A percentile compares a stretch with the other conserved stretches of the same genome.
phyloP scores from a whole-genome alignment of 352 stramenopile genomes.

The Peronospora farinosa region DNA sequence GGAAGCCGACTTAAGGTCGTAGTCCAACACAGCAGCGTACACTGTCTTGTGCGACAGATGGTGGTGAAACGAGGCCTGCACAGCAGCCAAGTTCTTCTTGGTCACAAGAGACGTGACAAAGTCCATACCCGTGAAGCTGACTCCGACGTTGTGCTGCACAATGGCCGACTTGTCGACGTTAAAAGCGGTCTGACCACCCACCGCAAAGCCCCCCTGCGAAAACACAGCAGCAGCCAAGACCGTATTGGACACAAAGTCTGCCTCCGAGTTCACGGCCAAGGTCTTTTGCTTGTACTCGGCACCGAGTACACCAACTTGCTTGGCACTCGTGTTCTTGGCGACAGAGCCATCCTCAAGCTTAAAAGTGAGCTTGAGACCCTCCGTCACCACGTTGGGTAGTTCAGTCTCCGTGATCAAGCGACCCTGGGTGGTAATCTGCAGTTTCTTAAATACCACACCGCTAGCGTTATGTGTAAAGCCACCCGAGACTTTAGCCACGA shows the following conservation, averaged over 20 bases:
- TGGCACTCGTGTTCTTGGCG: constrained; percentile 64
- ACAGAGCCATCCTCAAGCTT: constrained; percentile 80
- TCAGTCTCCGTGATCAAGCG: constrained; percentile 73
- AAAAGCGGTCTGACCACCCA: constrained; percentile 68
- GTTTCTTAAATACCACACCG: constrained; percentile 79
- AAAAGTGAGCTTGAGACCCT: constrained; percentile 75
- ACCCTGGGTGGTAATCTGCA: constrained; percentile 78
- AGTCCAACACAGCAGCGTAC: constrained; percentile 75
- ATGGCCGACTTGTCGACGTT: constrained; percentile 78
- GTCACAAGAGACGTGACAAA: constrained; percentile 66
- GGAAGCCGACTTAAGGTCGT: constrained; percentile 76
- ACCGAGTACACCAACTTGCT: constrained; percentile 67
- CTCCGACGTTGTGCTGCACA: constrained; percentile 71
- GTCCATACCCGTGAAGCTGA: constrained; percentile 61
- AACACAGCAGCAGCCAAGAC: constrained; percentile 50
- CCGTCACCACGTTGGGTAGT: constrained; percentile 65
- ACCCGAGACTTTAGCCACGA: constrained; percentile 73
- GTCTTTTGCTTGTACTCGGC: constrained; percentile 75
- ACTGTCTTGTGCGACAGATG: constrained; percentile 67
- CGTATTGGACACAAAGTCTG: constrained; percentile 70
- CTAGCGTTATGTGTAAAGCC: constrained; percentile 65
- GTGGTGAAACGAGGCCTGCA: constrained; percentile 83
- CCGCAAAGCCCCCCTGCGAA: constrained; percentile 54
- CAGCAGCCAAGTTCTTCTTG: constrained; percentile 76
- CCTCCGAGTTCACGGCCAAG: constrained; percentile 65